Conservation (phyloP, 805 yeast genomes). For the Lachancea sp. region DNA sequence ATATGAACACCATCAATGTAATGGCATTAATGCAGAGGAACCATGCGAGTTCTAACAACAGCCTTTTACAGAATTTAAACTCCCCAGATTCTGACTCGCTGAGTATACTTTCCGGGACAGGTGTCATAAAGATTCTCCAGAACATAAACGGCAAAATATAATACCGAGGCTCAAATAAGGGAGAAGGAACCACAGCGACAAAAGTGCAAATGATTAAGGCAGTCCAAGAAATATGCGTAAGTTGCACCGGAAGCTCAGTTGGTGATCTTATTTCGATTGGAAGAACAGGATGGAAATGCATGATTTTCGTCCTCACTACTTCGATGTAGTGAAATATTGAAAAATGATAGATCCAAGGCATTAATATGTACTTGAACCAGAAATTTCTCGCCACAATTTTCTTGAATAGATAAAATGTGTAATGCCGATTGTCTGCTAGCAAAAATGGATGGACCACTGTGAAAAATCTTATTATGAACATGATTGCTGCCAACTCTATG, state of each 20-base stretch:
- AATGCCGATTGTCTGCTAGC: slow-evolving; percentile 91
- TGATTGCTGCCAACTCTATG: slow-evolving; percentile 35
- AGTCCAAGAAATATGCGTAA: slow-evolving; percentile 42
- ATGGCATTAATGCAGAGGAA: slow-evolving; percentile 47
- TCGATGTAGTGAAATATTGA: slow-evolving; percentile 35
- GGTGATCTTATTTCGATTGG: slow-evolving; percentile 35
- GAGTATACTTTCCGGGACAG: slow-evolving; percentile 34
- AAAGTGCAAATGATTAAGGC: slow-evolving; percentile 47
- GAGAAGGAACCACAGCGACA: slow-evolving; percentile 76
- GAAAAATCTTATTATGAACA: slow-evolving; percentile 45
- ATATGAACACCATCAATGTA: slow-evolving; percentile 51
- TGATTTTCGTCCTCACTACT: slow-evolving; percentile 32
- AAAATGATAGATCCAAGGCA: slow-evolving; percentile 71
- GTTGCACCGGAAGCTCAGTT: slow-evolving; percentile 35
- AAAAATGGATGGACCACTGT: slow-evolving; percentile 85
- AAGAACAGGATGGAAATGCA: slow-evolving; percentile 32
- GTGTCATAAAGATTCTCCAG: slow-evolving; percentile 55
- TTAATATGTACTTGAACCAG: slow-evolving; percentile 41
- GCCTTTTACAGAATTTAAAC: slow-evolving; percentile 32
- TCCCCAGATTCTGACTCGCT: slow-evolving; percentile 17
- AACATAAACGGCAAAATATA: slow-evolving; percentile 74
- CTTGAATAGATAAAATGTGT: slow-evolving; percentile 78
- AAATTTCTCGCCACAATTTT: slow-evolving; percentile 46
- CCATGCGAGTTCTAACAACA: slow-evolving; percentile 57
- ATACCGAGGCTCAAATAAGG: slow-evolving; percentile 90